These are phyloP conservation scores for Dipteronia dyeriana DNA, from an alignment of 345 rosid genomes.

Conservation along the genomic window DNA sequence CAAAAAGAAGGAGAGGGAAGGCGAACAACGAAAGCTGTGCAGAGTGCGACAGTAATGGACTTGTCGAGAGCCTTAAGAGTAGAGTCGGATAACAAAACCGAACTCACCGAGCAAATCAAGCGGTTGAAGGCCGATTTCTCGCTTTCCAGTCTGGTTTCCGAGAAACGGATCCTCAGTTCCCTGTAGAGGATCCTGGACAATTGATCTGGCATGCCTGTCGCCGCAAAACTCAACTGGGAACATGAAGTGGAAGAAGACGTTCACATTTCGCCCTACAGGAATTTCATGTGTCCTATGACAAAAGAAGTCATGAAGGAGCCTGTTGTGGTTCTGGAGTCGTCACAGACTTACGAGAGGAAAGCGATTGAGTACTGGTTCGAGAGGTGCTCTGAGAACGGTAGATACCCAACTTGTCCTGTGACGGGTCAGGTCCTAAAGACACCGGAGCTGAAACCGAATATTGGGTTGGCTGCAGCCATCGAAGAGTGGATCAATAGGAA, in stretches of 20 bases:
- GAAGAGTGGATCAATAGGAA: slow-evolving; percentile 51
- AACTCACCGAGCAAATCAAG: slow-evolving; percentile 38
- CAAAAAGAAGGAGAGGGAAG: slow-evolving; percentile 41
- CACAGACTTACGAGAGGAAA: slow-evolving; percentile 44
- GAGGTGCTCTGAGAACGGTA: slow-evolving; percentile 37
- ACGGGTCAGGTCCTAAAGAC: slow-evolving; percentile 43
- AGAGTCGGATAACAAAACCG: slow-evolving; percentile 26
- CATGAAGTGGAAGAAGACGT: slow-evolving; percentile 35
- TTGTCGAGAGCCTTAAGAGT: slow-evolving; percentile 43
- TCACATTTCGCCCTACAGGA: slow-evolving; percentile 39
- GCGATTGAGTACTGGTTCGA: slow-evolving; percentile 45
- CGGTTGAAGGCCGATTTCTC: slow-evolving; percentile 30
- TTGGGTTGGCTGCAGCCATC: slow-evolving; percentile 44
- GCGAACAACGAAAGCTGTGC: slow-evolving; percentile 39
- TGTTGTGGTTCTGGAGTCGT: slow-evolving; percentile 39
- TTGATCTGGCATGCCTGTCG: slow-evolving; percentile 23
- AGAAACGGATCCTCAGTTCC: slow-evolving; percentile 30
- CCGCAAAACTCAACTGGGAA: slow-evolving; percentile 13
- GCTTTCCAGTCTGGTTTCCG: slow-evolving; percentile 16
- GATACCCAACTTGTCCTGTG: slow-evolving; percentile 43
- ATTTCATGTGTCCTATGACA: slow-evolving; percentile 46
- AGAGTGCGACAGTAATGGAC: slow-evolving; percentile 47
- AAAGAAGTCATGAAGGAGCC: slow-evolving; percentile 55
- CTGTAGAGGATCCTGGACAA: slow-evolving; percentile 36
- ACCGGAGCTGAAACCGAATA: slow-evolving; percentile 39